Conservation (phyloP, 176 grass and related monocot genomes). For the Cenchrus fungigraminus region DNA sequence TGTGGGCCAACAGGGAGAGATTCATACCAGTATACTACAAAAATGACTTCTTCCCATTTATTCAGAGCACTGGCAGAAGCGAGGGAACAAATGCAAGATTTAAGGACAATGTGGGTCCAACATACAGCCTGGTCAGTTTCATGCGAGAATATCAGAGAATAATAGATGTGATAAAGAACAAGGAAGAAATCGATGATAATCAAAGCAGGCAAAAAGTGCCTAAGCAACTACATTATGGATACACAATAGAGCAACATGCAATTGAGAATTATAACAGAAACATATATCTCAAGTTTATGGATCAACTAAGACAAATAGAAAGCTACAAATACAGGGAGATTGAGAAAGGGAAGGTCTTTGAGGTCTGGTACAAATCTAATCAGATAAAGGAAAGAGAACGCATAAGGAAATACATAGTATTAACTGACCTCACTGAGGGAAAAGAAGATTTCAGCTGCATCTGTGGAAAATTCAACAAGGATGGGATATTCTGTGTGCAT, state of each 20-base stretch:
- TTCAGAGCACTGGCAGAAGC: neutral
- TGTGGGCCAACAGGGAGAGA: neutral
- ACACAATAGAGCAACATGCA: neutral
- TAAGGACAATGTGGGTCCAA: neutral
- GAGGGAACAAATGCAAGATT: neutral
- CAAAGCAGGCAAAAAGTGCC: neutral
- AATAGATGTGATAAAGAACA: neutral
- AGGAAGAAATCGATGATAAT: neutral
- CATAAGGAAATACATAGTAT: accelerated
- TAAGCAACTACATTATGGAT: neutral
- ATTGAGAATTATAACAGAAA: neutral
- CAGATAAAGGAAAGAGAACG: accelerated
- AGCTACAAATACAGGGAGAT: too few relatives aligned
- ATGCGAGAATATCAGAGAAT: neutral
- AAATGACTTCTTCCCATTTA: too few relatives aligned
- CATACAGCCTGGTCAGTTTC: neutral
- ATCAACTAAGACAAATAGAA: neutral
- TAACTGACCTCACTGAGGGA: accelerated
- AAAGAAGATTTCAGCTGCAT: neutral
- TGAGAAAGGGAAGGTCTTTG: neutral
- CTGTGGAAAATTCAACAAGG: neutral
- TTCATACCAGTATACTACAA: neutral
- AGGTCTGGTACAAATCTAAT: neutral
- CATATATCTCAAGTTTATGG: neutral
- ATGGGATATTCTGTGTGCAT: neutral